Conservation (phyloP, 164 flowering plant species). For the Amborella trichopoda region DNA sequence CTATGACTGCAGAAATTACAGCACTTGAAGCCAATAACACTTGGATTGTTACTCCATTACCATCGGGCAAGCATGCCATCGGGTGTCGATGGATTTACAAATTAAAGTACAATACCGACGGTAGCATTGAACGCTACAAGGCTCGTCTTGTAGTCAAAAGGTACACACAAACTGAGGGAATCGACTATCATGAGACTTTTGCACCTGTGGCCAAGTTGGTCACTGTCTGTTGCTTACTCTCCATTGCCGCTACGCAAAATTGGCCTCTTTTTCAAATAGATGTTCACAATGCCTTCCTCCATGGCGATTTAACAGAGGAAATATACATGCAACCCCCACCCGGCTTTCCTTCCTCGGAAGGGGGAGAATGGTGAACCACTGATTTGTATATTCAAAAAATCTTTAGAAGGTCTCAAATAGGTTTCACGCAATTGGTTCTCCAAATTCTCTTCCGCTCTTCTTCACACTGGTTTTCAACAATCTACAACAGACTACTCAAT, state of each 20-base stretch:
- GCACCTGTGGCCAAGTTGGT: constrained; percentile 2
- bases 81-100: background rate
- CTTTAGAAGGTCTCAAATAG: background rate
- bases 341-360: background rate
- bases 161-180: background rate
- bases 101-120: background rate
- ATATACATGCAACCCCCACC: constrained; percentile 1
- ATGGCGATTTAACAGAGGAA: constrained; percentile 2
- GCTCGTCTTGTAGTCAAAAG: background rate
- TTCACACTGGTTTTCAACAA: background rate
- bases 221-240: background rate
- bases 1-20: background rate
- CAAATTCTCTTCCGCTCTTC: background rate
- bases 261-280: background rate
- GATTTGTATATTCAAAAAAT: background rate
- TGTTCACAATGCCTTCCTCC: background rate
- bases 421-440: background rate
- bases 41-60: background rate
- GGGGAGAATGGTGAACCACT: background rate
- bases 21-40: background rate
- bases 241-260: background rate
- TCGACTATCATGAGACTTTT: constrained; percentile 1
- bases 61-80: background rate
- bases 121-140: background rate
- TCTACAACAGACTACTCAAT: background rate